phyloP scores from a whole-genome alignment of 257 asterid genomes.

The Plantago major region DNA sequence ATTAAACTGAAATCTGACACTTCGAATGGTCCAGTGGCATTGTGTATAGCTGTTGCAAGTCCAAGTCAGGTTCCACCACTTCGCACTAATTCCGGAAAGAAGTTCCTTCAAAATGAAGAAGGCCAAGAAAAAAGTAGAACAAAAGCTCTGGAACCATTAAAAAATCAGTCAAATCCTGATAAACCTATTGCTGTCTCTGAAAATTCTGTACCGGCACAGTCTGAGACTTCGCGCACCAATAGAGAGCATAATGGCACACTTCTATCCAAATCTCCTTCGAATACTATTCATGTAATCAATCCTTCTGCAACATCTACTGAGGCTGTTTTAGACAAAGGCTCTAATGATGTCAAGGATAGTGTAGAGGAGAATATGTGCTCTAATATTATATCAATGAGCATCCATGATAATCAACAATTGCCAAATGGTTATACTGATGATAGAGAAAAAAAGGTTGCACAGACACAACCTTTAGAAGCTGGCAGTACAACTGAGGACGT shows the following conservation, averaged over 20 bases:
- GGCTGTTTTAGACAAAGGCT: conserved; percentile 29
- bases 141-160: conserved; percentile 28
- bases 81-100: conserved; percentile 46
- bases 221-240: conserved; percentile 25
- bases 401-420: conserved; percentile 40
- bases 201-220: conserved; percentile 26
- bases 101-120: conserved; percentile 35
- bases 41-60: conserved; percentile 48
- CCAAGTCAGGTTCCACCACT: conserved; percentile 34
- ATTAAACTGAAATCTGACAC: conserved; percentile 38
- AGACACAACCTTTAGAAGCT: conserved; percentile 27
- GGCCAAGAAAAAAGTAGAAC: conserved; percentile 31
- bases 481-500: conserved; percentile 23
- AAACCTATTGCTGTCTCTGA: conserved; percentile 24
- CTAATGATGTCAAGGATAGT: conserved; percentile 29
- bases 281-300: conserved; percentile 25
- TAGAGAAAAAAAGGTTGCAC: conserved; percentile 33
- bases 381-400: conserved; percentile 44
- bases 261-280: conserved; percentile 29
- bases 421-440: conserved; percentile 37
- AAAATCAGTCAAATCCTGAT: conserved; percentile 34
- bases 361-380: conserved; percentile 37
- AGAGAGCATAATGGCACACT: conserved; percentile 35
- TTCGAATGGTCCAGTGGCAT: conserved; percentile 32
- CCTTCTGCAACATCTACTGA: conserved; percentile 35